phyloP scores from a whole-genome alignment of 805 yeast species.

The Hanseniaspora meyeri region DNA sequence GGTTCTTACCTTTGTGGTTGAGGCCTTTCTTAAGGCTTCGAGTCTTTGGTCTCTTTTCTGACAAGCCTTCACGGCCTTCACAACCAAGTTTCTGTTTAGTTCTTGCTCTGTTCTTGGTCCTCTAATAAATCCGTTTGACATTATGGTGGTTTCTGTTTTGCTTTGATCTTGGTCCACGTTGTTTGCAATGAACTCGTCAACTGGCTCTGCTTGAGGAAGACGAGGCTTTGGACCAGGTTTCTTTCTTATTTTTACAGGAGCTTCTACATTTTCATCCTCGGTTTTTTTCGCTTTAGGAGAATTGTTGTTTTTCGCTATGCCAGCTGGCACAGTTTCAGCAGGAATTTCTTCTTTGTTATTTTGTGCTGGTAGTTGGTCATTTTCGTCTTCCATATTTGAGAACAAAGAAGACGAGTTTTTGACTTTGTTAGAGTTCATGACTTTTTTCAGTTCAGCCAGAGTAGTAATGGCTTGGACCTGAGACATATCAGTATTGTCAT shows the following conservation, averaged over 20 bases:
- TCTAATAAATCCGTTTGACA: conserved; percentile 14
- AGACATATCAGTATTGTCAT: not conserved
- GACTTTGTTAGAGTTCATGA: not conserved
- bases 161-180: not conserved
- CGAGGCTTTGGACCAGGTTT: conserved; percentile 6
- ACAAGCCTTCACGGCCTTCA: conserved; percentile 19
- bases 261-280: not conserved
- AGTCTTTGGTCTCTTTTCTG: conserved; percentile 19
- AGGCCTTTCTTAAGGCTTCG: conserved; percentile 19
- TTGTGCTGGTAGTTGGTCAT: not conserved
- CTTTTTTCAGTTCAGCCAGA: not conserved
- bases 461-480: conserved; percentile 2
- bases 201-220: not conserved
- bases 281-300: not conserved
- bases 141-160: not conserved
- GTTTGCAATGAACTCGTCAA: not conserved
- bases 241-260: not conserved
- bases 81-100: conserved; percentile 19
- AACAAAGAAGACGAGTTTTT: not conserved
- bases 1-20: conserved; percentile 9
- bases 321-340: not conserved
- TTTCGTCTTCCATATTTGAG: not conserved
- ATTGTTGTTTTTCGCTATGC: not conserved
- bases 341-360: not conserved
- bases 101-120: conserved; percentile 20